phyloP scores from a whole-genome alignment of 768 basidiomycete genomes.

The Russula foetens region DNA sequence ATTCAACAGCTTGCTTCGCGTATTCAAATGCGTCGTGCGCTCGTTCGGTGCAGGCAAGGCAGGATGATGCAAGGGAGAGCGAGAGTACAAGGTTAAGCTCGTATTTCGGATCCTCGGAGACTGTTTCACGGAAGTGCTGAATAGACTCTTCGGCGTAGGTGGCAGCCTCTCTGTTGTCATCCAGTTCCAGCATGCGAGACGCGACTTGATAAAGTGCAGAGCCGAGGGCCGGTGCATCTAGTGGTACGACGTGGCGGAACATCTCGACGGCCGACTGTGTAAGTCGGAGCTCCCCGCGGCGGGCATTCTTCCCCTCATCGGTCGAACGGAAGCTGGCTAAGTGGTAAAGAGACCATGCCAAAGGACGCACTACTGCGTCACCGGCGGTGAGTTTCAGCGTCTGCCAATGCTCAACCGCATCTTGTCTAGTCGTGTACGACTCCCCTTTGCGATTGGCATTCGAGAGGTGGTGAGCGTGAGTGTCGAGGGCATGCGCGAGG shows the following conservation, averaged over 20 bases:
- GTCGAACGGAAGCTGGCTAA: conserved; percentile 1
- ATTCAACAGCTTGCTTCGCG: conserved; percentile 9
- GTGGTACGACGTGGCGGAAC: conserved; percentile 1
- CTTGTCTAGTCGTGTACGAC: not conserved
- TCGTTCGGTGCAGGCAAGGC: conserved; percentile 10
- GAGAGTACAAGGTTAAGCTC: conserved; percentile 3
- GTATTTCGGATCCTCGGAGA: not conserved
- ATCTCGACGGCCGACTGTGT: not conserved
- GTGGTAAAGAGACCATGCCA: not conserved
- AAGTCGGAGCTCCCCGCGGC: not conserved
- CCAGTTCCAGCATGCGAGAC: conserved; percentile 10
- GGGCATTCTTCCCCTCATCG: not conserved
- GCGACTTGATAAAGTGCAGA: conserved; percentile 2
- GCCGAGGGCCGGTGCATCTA: conserved; percentile 4
- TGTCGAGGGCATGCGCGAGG: conserved; percentile 2
- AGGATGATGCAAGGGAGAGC: conserved; percentile 8
- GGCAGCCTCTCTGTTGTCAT: conserved; percentile 2
- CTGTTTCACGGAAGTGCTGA: conserved; percentile 10
- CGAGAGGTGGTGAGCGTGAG: conserved; percentile 1
- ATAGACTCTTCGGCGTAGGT: conserved; percentile 8
- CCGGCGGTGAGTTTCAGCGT: not conserved
- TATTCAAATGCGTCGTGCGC: not conserved
- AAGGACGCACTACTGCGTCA: not conserved
- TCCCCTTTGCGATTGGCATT: conserved; percentile 1
- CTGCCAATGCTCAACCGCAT: conserved; percentile 5